These are phyloP conservation scores for Phytopythium aichiense DNA, from an alignment of 352 stramenopile genomes.

Conservation along the genomic window DNA sequence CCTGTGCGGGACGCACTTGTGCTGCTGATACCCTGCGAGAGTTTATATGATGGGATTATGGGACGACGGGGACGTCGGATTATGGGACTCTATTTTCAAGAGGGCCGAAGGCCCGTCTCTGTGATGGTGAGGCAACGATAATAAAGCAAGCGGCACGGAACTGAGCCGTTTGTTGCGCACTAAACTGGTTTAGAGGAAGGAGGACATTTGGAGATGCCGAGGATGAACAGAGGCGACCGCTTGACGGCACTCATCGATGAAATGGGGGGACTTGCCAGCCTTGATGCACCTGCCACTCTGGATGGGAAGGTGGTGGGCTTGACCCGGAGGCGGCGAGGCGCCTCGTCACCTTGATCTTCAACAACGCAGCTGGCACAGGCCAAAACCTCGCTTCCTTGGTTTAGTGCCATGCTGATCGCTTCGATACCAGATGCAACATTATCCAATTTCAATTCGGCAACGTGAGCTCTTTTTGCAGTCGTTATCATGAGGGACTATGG, in stretches of 20 bases:
- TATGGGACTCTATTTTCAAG: background rate
- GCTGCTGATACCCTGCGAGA: conserved; percentile 1
- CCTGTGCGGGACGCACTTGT: background rate
- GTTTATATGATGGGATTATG: conserved; percentile 1
- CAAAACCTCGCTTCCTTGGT: background rate
- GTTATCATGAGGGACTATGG: background rate
- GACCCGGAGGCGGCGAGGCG: background rate
- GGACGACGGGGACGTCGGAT: background rate
- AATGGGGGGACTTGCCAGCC: background rate
- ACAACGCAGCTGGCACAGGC: background rate
- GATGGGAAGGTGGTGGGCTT: background rate
- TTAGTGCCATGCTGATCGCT: background rate
- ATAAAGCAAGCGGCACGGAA: too few species aligned
- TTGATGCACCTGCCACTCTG: background rate
- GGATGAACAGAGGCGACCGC: too few species aligned
- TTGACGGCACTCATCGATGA: background rate
- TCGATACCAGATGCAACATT: too few species aligned
- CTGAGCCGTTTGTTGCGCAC: too few species aligned
- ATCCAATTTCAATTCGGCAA: too few species aligned
- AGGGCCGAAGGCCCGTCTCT: background rate
- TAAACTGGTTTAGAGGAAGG: too few species aligned
- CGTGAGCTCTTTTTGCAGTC: background rate
- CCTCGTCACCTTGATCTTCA: background rate
- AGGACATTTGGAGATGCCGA: too few species aligned
- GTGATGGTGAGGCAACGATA: background rate